phyloP scores from a whole-genome alignment of 495 filamentous ascomycete genomes.

The Penicillium goetzii region DNA sequence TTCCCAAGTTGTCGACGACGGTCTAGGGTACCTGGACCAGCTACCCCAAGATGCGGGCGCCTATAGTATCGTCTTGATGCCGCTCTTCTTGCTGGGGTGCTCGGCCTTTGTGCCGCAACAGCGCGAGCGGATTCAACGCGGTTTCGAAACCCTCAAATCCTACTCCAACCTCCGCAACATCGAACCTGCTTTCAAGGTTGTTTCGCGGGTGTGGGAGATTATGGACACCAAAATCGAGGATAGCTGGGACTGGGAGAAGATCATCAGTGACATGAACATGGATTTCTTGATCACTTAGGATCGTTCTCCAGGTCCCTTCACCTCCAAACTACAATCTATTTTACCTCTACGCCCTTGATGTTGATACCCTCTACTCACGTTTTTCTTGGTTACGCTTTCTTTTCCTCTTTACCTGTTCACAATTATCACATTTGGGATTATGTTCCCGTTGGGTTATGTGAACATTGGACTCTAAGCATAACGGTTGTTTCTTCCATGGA shows the following conservation, averaged over 20 bases:
- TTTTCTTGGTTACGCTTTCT: constrained; percentile 13
- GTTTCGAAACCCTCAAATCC: constrained; percentile 69
- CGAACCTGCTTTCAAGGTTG: constrained; percentile 70
- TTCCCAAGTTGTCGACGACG: constrained; percentile 75
- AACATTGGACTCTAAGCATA: constrained; percentile 18
- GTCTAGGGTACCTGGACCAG: constrained; percentile 64
- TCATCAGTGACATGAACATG: constrained; percentile 74
- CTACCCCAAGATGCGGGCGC: constrained; percentile 65
- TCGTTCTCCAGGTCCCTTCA: neutral
- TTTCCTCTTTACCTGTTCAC: constrained; percentile 7
- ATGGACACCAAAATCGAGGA: constrained; percentile 77
- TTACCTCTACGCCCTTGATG: constrained; percentile 11
- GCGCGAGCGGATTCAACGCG: constrained; percentile 68
- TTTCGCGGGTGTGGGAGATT: constrained; percentile 79
- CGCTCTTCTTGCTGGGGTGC: constrained; percentile 85
- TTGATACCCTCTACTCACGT: constrained; percentile 22
- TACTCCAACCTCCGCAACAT: constrained; percentile 85
- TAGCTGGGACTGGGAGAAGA: constrained; percentile 89
- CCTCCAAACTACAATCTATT: constrained; percentile 5
- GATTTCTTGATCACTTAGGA: constrained; percentile 76
- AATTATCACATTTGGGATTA: constrained; percentile 1
- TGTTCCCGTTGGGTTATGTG: neutral
- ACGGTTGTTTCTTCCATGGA: constrained; percentile 22
- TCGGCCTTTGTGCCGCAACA: constrained; percentile 74
- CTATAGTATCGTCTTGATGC: constrained; percentile 85